Conservation (phyloP, 73 alveolate species). For the Paramecium sexaurelia region DNA sequence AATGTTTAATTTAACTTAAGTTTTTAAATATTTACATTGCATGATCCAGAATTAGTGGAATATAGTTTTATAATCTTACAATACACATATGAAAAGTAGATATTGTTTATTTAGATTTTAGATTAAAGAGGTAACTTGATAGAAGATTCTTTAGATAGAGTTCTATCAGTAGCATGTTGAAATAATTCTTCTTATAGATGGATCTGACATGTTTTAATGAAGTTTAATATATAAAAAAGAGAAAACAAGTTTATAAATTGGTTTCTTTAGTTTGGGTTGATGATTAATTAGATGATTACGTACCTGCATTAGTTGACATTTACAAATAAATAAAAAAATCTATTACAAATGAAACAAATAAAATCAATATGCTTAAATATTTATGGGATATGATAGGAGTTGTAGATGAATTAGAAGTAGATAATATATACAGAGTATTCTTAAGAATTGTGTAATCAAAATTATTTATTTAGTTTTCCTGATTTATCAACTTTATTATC, state of each 20-base stretch:
- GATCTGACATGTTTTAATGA: conserved; percentile 38
- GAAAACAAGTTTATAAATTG: conserved; percentile 2
- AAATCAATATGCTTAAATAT: conserved; percentile 38
- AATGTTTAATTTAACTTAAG: not conserved
- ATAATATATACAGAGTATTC: conserved; percentile 16
- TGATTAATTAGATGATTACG: conserved; percentile 35
- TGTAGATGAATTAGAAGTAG: conserved; percentile 1
- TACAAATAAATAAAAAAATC: conserved; percentile 26
- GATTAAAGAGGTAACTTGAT: not conserved
- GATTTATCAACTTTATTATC: not conserved
- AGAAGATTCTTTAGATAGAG: conserved; percentile 18
- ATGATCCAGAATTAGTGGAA: conserved; percentile 3
- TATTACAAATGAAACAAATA: conserved; percentile 5
- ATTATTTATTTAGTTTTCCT: not conserved
- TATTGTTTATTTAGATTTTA: not conserved
- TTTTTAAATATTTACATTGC: not conserved
- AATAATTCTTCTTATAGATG: not conserved
- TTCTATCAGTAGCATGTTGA: not conserved
- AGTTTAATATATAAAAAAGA: conserved; percentile 1
- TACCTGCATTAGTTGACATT: conserved; percentile 35
- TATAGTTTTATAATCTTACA: not conserved
- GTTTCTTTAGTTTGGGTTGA: conserved; percentile 50
- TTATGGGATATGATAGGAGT: conserved; percentile 56
- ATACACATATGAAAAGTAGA: not conserved
- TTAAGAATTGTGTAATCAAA: conserved; percentile 32